phyloP scores from a whole-genome alignment of 2,329 filamentous ascomycete species.

The Chaetomiaceae sp. region DNA sequence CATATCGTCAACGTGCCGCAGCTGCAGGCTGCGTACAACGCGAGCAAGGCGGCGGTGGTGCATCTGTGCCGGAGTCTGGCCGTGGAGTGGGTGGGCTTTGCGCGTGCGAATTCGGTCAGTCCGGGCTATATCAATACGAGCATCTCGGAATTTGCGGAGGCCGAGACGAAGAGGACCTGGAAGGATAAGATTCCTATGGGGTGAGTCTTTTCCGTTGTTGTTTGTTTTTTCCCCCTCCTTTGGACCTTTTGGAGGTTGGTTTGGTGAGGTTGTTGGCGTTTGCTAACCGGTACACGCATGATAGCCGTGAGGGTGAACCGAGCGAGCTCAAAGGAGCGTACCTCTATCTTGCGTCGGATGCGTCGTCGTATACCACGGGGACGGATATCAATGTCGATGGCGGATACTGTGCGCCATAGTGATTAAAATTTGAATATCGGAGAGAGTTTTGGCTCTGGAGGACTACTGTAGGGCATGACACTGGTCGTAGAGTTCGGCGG shows the following conservation, averaged over 20 bases:
- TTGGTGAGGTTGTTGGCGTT: no score
- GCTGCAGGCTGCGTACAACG: constrained; percentile 69
- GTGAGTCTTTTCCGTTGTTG: constrained; percentile 33
- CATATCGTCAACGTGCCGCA: constrained; percentile 76
- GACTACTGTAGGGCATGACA: no score
- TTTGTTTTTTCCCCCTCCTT: neutral
- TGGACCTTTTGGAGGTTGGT: no score
- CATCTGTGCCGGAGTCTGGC: constrained; percentile 64
- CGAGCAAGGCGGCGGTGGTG: constrained; percentile 62
- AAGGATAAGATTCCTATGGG: constrained; percentile 77
- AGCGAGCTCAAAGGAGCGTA: constrained; percentile 80
- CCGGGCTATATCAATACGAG: constrained; percentile 75
- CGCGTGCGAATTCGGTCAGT: constrained; percentile 66
- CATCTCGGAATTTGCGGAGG: constrained; percentile 60
- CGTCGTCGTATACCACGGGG: constrained; percentile 76
- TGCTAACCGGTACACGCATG: neutral
- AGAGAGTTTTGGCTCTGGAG: no score
- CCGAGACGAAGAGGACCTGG: constrained; percentile 68
- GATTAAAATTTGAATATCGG: no score
- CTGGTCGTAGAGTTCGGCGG: no score
- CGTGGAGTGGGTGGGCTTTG: constrained; percentile 73
- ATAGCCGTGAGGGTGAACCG: constrained; percentile 62
- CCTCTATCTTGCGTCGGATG: constrained; percentile 76
- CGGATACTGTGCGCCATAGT: constrained; percentile 58
- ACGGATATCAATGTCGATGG: constrained; percentile 72